Evolutionary conservation across 23 red algal species (phyloP), one percentile per base, ranked within the genome.

Genomic region (Gracilaria gracilis): DNA sequence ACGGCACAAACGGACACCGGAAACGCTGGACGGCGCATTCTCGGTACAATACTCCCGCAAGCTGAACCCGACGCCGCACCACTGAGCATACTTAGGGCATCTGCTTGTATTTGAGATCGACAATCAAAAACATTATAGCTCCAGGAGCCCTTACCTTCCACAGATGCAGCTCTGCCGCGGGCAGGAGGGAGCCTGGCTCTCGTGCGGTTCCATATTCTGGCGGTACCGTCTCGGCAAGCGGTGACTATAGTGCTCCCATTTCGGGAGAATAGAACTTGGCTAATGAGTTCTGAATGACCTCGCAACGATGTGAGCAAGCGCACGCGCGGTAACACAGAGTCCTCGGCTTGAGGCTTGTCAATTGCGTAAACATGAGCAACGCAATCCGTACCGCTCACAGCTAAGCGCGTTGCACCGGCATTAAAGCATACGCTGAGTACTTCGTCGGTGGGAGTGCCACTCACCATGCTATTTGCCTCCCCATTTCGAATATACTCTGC

Each of bases 181-280:
- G 58, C 80, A 8, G 75, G 37, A 2, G 89, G 89, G 31, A 92
- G 57, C 28, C 51, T 61, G 5, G 89, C 89, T 46, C 75, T 84
- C 57, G 79, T 84, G 31, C 89, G 89, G 57, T 86, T 92, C 95
- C 95, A 97, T 80, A 97, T 75, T 35, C 95, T 67, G 17, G 95
- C 90, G 37, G 89, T 93, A 9, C 95, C 89, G 53, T 97, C 95
- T 48, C 82, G 53, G 61, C 80, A 87, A 50, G 90, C 95, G 17
- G 95, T 91, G 79, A 85, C 72, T 46, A 94, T 84, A 28, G 54
- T 55, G 71, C 93, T 84, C 0, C 95, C 89, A 61, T 62, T 69
- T 57, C 87, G 82, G 20, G 95, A 97, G 55, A 92, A 97, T 13
- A 87, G 54, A 2, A 97, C 95, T 61, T 93, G 85, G 62, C 87